phyloP scores from a whole-genome alignment of 2,329 filamentous ascomycete species.

The Davidsoniella eucalypti region DNA sequence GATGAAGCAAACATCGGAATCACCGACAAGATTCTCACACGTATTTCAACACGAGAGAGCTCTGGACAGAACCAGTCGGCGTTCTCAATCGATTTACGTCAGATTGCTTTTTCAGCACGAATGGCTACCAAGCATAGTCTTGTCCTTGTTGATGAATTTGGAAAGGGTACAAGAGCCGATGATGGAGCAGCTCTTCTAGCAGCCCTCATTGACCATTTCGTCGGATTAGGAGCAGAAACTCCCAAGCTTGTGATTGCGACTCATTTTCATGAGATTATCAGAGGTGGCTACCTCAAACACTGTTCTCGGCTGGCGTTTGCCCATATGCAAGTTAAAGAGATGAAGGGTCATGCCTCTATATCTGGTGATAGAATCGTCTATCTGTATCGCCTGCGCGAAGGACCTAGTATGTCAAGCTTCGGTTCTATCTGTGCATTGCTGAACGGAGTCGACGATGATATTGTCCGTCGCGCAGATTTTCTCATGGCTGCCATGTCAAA shows the following conservation, averaged over 20 bases:
- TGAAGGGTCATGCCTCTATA: conserved; percentile 35
- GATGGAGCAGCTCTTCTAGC: conserved; percentile 43
- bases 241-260: conserved; percentile 46
- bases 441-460: conserved; percentile 59
- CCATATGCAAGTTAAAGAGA: conserved; percentile 49
- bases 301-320: conserved; percentile 33
- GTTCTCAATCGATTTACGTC: conserved; percentile 67
- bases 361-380: conserved; percentile 51
- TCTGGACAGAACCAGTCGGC: conserved; percentile 42
- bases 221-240: conserved; percentile 25
- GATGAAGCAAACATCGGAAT: conserved; percentile 60
- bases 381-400: conserved; percentile 52
- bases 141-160: conserved; percentile 85
- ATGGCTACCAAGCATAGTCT: conserved; percentile 62
- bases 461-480: conserved; percentile 61
- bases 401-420: conserved; percentile 65
- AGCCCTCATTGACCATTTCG: conserved; percentile 40
- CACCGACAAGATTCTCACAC: conserved; percentile 83
- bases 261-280: conserved; percentile 58
- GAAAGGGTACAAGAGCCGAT: conserved; percentile 42
- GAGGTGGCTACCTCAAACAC: conserved; percentile 35
- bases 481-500: conserved; percentile 50
- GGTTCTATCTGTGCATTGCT: conserved; percentile 72
- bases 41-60: conserved; percentile 58
- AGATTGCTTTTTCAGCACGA: conserved; percentile 61